Conservation (phyloP, 129 eudicot genomes). For the Tagetes erecta region DNA sequence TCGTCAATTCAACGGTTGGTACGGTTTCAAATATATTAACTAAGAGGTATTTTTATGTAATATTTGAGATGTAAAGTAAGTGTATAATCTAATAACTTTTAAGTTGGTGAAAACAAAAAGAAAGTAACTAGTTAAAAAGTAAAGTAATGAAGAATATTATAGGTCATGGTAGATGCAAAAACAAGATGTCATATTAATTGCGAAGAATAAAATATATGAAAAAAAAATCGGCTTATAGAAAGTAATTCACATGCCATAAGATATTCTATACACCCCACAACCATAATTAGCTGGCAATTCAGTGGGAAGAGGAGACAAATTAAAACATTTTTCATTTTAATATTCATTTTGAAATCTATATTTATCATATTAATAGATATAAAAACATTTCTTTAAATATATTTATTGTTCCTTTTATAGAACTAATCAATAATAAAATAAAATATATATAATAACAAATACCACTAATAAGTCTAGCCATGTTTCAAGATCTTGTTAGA, state of each 20-base stretch:
- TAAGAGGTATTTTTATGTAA: neutral
- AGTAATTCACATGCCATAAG: constrained; percentile 16
- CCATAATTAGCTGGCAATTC: constrained; percentile 20
- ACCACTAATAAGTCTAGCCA: neutral
- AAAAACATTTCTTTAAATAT: neutral
- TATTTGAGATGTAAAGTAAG: neutral
- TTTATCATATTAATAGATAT: neutral
- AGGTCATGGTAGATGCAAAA: neutral
- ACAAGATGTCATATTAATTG: neutral
- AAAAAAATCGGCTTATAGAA: neutral
- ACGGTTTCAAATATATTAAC: neutral
- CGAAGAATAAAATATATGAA: neutral
- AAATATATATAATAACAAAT: neutral
- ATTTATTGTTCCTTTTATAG: neutral
- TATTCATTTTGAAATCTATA: neutral
- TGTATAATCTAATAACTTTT: neutral
- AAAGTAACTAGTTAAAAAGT: neutral
- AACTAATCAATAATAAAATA: neutral
- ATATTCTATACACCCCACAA: constrained; percentile 13
- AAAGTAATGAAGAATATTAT: neutral
- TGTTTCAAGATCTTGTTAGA: neutral
- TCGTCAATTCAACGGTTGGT: neutral
- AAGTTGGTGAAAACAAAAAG: neutral
- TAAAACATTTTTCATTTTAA: neutral
- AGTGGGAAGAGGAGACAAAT: constrained; percentile 20